A percentile compares a stretch with the other conserved stretches of the same genome.
These are phyloP conservation scores for Mycocentrospora acerina DNA, from an alignment of 2,329 filamentous ascomycete species.

Conservation along the genomic window DNA sequence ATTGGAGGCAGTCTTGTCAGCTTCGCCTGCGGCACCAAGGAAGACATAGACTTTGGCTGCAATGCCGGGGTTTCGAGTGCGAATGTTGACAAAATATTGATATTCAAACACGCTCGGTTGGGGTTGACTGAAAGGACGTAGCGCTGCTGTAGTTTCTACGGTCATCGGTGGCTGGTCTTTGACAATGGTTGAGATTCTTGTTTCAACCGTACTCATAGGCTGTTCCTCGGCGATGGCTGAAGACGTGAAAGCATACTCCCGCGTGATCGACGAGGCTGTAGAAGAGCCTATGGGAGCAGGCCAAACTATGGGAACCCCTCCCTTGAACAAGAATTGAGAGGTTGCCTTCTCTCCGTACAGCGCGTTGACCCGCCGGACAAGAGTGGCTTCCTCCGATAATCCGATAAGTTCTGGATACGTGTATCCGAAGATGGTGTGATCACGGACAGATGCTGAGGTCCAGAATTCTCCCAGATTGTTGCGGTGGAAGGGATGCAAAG, in stretches of 20 bases:
- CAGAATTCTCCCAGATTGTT: constrained; percentile 63
- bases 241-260: too few species aligned
- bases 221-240: neutral
- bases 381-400: constrained; percentile 30
- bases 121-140: neutral
- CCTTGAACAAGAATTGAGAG: constrained; percentile 9
- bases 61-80: constrained; percentile 61
- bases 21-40: constrained; percentile 54
- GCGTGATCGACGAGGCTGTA: too few species aligned
- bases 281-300: neutral
- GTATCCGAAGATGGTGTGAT: constrained; percentile 67
- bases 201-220: constrained; percentile 18
- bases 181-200: constrained; percentile 11
- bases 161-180: too few species aligned
- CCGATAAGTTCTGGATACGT: constrained; percentile 66
- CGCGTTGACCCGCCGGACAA: constrained; percentile 59
- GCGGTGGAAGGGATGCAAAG: constrained; percentile 68
- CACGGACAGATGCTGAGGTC: constrained; percentile 64
- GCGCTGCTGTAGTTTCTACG: constrained; percentile 8
- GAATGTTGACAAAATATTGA: constrained; percentile 69
- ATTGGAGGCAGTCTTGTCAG: constrained; percentile 36
- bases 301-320: constrained; percentile 1
- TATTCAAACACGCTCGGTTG: constrained; percentile 7
- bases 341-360: constrained; percentile 57
- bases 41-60: constrained; percentile 71